Evolutionary conservation across 768 basidiomycete species (phyloP).

Genomic region (Russula ochroleuca): DNA sequence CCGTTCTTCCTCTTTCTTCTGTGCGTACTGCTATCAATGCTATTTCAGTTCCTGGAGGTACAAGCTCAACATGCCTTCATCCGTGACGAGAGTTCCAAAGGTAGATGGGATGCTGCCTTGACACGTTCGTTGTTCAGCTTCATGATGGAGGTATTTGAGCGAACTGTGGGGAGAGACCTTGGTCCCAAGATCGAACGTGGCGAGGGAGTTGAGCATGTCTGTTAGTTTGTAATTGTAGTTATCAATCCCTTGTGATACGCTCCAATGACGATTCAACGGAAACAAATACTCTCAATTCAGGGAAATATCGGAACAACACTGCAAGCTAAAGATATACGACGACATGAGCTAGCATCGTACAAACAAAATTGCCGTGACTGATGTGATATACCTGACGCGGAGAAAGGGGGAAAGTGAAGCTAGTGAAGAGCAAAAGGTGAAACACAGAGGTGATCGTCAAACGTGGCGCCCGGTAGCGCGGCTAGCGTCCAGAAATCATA

Average conservation of each 20-base stretch:
- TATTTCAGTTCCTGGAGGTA: conserved; percentile 79
- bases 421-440: too few relatives aligned
- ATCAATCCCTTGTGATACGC: too few relatives aligned
- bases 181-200: conserved; percentile 53
- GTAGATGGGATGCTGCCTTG: conserved; percentile 92
- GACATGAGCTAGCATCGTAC: too few relatives aligned
- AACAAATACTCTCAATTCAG: too few relatives aligned
- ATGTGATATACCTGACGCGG: too few relatives aligned
- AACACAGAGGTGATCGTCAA: too few relatives aligned
- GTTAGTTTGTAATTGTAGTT: conserved; percentile 40
- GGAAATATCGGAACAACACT: too few relatives aligned
- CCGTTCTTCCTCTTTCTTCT: conserved; percentile 32
- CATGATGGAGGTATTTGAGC: conserved; percentile 92
- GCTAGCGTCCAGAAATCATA: too few relatives aligned
- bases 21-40: not conserved
- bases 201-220: conserved; percentile 73
- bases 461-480: too few relatives aligned
- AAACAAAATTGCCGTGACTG: too few relatives aligned
- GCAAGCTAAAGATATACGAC: too few relatives aligned
- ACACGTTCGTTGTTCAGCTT: conserved; percentile 73
- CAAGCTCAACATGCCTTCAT: conserved; percentile 98
- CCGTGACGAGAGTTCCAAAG: conserved; percentile 87
- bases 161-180: conserved; percentile 81
- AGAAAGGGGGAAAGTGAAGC: too few relatives aligned
- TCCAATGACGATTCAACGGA: not conserved